Evolutionary conservation across 805 yeast species (phyloP).

Genomic region (Isabelozyma gotoi): DNA sequence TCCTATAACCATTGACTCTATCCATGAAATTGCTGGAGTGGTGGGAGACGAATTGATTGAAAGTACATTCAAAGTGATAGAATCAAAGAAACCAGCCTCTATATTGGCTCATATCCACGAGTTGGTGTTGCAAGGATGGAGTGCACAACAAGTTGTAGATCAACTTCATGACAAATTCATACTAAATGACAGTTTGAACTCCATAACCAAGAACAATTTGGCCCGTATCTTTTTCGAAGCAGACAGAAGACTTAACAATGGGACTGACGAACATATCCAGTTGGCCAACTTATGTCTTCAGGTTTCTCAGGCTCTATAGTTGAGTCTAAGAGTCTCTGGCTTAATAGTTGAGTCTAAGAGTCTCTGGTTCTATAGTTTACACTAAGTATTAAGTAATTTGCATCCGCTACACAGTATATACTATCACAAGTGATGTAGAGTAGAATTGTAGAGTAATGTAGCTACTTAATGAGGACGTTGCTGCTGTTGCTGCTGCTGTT

Average conservation of each 20-base stretch:
- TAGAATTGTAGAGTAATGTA: background rate
- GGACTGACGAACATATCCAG: constrained; percentile 87
- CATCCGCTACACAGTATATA: background rate
- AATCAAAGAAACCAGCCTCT: constrained; percentile 20
- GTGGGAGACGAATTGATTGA: constrained; percentile 53
- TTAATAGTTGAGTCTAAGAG: background rate
- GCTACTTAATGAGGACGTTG: constrained; percentile 6
- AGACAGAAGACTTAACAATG: constrained; percentile 74
- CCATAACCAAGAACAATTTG: constrained; percentile 61
- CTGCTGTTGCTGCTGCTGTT: constrained; percentile 14
- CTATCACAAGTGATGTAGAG: background rate
- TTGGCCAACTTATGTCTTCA: constrained; percentile 58
- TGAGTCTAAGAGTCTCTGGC: background rate
- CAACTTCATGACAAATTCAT: constrained; percentile 72
- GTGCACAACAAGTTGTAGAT: constrained; percentile 66
- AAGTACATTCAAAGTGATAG: constrained; percentile 36
- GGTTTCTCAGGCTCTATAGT: constrained; percentile 21
- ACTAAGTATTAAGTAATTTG: too few relatives aligned
- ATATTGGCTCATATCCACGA: constrained; percentile 48
- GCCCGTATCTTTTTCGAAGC: constrained; percentile 68
- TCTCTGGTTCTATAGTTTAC: background rate
- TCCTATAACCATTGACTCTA: constrained; percentile 43
- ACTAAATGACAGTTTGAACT: constrained; percentile 48
- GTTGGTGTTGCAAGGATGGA: constrained; percentile 70
- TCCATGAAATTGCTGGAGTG: constrained; percentile 76